Evolutionary conservation across 768 basidiomycete species (phyloP), one percentile per base, ranked within the genome.

Genomic region (Kwoniella dejecticola): DNA sequence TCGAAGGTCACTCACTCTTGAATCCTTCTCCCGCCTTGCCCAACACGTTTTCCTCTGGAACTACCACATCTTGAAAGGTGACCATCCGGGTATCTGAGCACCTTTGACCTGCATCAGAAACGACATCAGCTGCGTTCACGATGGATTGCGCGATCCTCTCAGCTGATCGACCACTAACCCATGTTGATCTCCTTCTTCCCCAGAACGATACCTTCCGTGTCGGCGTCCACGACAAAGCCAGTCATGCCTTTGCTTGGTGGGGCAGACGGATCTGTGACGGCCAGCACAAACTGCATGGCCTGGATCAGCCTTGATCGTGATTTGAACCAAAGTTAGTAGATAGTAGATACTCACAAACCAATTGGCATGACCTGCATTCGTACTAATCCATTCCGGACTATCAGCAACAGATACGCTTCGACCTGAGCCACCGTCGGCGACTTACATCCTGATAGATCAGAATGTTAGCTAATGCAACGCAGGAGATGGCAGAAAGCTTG

Each of bases 21-120:
- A 79, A 79, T 4, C 78, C 78, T 26, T 77, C 77, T 26, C 80
- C 80, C 1, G 72, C 70, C 12, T 58, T 56, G 21, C 80, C 80
- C 5, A 81, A 64, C 0, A 80, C 70, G 52, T 81, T 81, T 70
- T 79, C 70, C 6, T 65, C 47, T 0, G 75, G 71, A 13, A 77
- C 65, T 12, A 67, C 67, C 13, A 77, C 76, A 52, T 79, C 72
- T 53, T 77, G 72, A 53, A 81, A 81, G 3, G 74, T 78, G 52
- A 81, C 76, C 70, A 79, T 78, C 11, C 80, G 58, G 2, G 80
- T 81, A 48, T 81, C 80, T 5, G 75, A 77, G 49, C 79, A 79
- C 6, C 79, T 68, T 63, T 81, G 80, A 44, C 80, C 78, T 75
- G 33, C 33, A 67, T 24, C 12, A 11, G n/a, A 8, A 48, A 19